phyloP scores from a whole-genome alignment of 306 rosid species.

The Arachis hypogaea region DNA sequence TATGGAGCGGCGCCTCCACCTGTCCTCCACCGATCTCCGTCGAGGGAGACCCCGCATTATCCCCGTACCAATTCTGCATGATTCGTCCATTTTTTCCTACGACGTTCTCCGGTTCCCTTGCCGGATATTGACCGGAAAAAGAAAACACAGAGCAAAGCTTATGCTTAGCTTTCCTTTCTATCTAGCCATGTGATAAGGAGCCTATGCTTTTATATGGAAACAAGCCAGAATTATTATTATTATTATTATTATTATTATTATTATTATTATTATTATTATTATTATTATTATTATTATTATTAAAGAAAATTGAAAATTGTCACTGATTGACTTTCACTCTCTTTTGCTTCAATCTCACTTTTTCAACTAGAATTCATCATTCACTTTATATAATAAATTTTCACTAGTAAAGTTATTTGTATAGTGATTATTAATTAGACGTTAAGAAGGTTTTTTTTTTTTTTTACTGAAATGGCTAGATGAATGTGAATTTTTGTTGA shows the following conservation, averaged over 20 bases:
- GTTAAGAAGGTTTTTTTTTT: too few species aligned
- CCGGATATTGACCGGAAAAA: slow-evolving; percentile 31
- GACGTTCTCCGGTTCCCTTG: slow-evolving; percentile 15
- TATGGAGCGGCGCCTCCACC: slow-evolving; percentile 29
- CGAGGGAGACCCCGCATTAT: slow-evolving; percentile 53
- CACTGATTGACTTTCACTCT: slow-evolving; percentile 42
- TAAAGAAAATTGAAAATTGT: slow-evolving; percentile 26
- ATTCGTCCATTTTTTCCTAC: slow-evolving; percentile 58
- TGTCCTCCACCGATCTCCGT: slow-evolving; percentile 54
- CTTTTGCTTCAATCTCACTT: neutral
- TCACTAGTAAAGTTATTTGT: neutral
- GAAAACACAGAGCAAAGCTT: slow-evolving; percentile 18
- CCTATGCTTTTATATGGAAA: slow-evolving; percentile 29
- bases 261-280: too few species aligned
- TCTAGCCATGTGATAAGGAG: slow-evolving; percentile 16
- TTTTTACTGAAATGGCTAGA: neutral
- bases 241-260: too few species aligned
- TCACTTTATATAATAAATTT: neutral
- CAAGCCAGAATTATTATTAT: neutral
- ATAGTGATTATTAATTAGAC: too few species aligned
- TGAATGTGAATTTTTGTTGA: too few species aligned
- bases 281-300: too few species aligned
- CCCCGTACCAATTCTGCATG: slow-evolving; percentile 62
- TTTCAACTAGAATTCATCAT: neutral
- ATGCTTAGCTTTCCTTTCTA: neutral